Conservation (phyloP, 2,329 filamentous ascomycete genomes). For the Byssothecium circinans region DNA sequence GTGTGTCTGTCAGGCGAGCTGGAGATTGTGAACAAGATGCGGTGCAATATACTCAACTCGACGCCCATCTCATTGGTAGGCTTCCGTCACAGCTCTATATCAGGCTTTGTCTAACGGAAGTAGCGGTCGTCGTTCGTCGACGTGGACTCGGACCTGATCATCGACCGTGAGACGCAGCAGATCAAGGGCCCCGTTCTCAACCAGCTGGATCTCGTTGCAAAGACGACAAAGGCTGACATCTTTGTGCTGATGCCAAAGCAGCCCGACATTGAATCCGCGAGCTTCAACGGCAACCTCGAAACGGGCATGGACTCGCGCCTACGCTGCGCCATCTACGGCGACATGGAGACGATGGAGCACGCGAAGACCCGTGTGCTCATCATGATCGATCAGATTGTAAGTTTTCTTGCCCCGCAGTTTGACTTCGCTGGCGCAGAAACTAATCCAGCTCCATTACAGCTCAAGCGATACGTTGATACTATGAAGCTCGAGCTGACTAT, state of each 20-base stretch:
- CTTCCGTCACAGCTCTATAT: slow-evolving; percentile 16
- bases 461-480: slow-evolving; percentile 73
- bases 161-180: slow-evolving; percentile 68
- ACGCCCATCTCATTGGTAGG: slow-evolving; percentile 90
- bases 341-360: slow-evolving; percentile 92
- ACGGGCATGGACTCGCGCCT: slow-evolving; percentile 84
- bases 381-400: slow-evolving; percentile 92
- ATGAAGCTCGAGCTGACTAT: slow-evolving; percentile 82
- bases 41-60: slow-evolving; percentile 86
- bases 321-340: slow-evolving; percentile 91
- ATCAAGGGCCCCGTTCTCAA: slow-evolving; percentile 76
- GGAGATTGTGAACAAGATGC: slow-evolving; percentile 85
- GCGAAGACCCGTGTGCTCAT: slow-evolving; percentile 95
- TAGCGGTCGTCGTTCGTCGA: slow-evolving; percentile 93
- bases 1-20: slow-evolving; percentile 87
- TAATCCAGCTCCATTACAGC: slow-evolving; percentile 52
- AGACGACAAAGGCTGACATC: slow-evolving; percentile 91
- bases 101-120: slow-evolving; percentile 16
- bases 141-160: slow-evolving; percentile 86
- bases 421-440: slow-evolving; percentile 28
- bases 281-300: slow-evolving; percentile 72
- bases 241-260: slow-evolving; percentile 92
- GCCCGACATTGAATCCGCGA: slow-evolving; percentile 75
- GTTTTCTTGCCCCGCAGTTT: slow-evolving; percentile 34
- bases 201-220: slow-evolving; percentile 83